Percentiles rank a stretch among this genome's conserved stretches.
phyloP scores from a whole-genome alignment of 345 rosid genomes.

The Streptanthus diversifolius region DNA sequence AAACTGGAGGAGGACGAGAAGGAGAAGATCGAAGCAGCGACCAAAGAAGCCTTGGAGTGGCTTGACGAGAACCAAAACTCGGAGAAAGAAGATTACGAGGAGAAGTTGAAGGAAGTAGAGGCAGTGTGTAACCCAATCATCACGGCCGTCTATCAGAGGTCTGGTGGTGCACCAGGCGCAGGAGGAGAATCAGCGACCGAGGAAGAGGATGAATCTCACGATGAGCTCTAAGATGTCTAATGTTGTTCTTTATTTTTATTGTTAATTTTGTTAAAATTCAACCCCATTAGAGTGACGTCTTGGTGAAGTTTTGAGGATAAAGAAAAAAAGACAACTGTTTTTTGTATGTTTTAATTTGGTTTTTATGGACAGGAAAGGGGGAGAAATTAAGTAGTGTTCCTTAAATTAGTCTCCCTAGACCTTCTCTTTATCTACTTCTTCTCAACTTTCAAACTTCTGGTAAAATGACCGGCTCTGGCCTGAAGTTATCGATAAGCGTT shows the following conservation, averaged over 20 bases:
- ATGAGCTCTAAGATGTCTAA: slow-evolving; percentile 26
- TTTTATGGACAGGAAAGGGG: not conserved
- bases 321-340: not conserved
- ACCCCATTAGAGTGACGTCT: not conserved
- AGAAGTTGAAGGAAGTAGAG: slow-evolving; percentile 94
- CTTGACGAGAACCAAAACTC: slow-evolving; percentile 83
- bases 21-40: slow-evolving; percentile 75
- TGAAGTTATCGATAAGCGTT: no score
- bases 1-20: slow-evolving; percentile 86
- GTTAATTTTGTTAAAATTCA: slow-evolving; percentile 22
- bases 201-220: slow-evolving; percentile 38
- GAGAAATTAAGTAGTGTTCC: not conserved
- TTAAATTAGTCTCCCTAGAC: not conserved
- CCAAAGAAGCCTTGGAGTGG: slow-evolving; percentile 95
- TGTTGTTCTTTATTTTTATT: not conserved
- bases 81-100: slow-evolving; percentile 90
- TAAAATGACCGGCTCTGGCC: no score
- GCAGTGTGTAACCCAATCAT: slow-evolving; percentile 95
- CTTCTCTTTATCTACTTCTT: no score
- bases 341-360: not conserved
- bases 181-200: slow-evolving; percentile 24
- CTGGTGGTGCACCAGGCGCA: slow-evolving; percentile 75
- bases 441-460: no score
- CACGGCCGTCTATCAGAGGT: slow-evolving; percentile 77
- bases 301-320: slow-evolving; percentile 24